Base-by-base conservation (phyloP, 2,329 filamentous ascomycete species). In the Endoconidiophora laricicola region DNA sequence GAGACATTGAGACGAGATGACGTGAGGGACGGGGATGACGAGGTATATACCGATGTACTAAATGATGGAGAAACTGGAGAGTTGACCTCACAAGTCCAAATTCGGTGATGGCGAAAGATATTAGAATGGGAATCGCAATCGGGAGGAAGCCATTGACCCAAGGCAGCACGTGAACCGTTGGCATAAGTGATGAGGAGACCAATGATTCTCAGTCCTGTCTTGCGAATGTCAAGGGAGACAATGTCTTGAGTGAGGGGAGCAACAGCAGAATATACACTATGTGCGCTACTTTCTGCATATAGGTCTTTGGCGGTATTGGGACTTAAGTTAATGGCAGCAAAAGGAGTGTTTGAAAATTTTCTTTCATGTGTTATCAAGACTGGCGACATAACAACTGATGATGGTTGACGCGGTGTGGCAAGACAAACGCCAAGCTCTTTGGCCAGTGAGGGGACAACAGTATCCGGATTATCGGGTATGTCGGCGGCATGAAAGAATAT, bases 61-160 rank as follows among this genome's bases (percentile, higher is more conserved):
- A 12, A 10, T 33, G 9, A 33, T 9, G 29, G 4, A 12, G 29
- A 33, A 18, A 23, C 7, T 9, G 18, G 26, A 4, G 6, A 7
- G 4, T 18, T 6, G 23, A 12, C 23, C 2, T n/a, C 44, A 37
- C 24, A 16, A 22, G 40, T 41, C 26, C 49, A 52, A 10, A 52
- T 49, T 18, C 22, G 37, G 16, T 33, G 18, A 20, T 52, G 50
- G 10, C 43, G 50, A n/a, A 40, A 24, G n/a, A 26, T 4, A 9
- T 22, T 22, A 9, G 36, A 38, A 38, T 29, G n/a, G 6, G n/a
- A 20, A 38, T 52, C 50, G 12, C 23, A 22, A 33, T 49, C 41
- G 38, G 46, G 46, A 3, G 50, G 50, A 7, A 49, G 37, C 50
- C 50, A 52, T 20, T 52, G 50, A 29, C 50, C 50, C 23, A 52